Percentiles rank a stretch among this genome's conserved stretches.
Conservation (phyloP, 768 basidiomycete species). For the Podaxis pistillaris region DNA sequence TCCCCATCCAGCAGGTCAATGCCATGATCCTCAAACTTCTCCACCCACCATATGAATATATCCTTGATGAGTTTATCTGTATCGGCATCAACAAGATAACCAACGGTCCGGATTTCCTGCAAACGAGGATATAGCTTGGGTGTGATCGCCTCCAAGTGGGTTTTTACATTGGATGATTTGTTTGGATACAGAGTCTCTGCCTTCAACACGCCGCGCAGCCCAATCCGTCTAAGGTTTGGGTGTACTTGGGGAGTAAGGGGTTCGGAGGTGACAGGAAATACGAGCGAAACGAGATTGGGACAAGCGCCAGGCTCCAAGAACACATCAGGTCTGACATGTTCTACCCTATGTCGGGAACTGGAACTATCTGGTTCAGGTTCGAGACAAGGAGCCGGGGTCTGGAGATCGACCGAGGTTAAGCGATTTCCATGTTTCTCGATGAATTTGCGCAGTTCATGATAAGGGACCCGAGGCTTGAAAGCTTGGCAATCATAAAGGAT, state of each 20-base stretch:
- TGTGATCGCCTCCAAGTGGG: constrained; percentile 43
- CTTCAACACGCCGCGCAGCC: constrained; percentile 38
- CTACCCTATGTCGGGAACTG: constrained; percentile 22
- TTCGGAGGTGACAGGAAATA: constrained; percentile 39
- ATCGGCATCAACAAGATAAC: constrained; percentile 45
- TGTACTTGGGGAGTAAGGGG: constrained; percentile 27
- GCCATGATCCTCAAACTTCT: constrained; percentile 46
- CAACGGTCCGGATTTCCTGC: constrained; percentile 46
- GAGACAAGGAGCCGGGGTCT: constrained; percentile 31
- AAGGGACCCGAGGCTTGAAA: constrained; percentile 31
- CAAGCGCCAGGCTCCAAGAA: constrained; percentile 43
- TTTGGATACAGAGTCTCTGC: constrained; percentile 44
- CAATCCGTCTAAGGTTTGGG: constrained; percentile 43
- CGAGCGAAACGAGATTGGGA: constrained; percentile 43
- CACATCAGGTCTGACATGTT: constrained; percentile 36
- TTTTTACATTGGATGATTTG: constrained; percentile 32
- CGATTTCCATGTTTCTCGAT: constrained; percentile 40
- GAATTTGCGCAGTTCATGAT: constrained; percentile 32
- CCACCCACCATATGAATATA: constrained; percentile 54
- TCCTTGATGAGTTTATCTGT: constrained; percentile 42
- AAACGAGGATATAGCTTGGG: constrained; percentile 41
- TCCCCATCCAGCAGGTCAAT: constrained; percentile 55
- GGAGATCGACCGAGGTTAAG: constrained; percentile 40
- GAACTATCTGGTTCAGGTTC: constrained; percentile 32
- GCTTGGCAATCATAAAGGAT: constrained; percentile 3